Percentiles rank a stretch among this genome's conserved stretches.
Evolutionary conservation across 2,329 filamentous ascomycete species (phyloP).

Genomic region (Claviceps sorghi): DNA sequence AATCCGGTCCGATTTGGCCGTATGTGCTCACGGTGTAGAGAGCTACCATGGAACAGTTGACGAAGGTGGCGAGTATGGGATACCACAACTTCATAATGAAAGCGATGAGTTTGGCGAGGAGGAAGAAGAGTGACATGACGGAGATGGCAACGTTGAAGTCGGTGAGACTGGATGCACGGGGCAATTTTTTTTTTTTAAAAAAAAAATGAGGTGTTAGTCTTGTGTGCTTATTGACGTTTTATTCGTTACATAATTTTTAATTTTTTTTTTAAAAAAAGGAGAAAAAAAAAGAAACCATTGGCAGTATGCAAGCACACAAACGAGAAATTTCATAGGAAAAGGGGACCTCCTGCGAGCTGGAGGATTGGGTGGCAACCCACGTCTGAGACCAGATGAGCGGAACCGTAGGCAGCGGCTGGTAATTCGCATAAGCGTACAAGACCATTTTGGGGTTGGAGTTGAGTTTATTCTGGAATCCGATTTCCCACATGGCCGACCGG

Average conservation of each 20-base stretch:
- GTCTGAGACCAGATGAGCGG: slow-evolving; percentile 60
- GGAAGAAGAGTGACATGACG: slow-evolving; percentile 60
- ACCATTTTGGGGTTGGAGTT: slow-evolving; percentile 59
- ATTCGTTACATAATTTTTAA: too few species aligned
- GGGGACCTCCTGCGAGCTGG: background rate
- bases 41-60: slow-evolving; percentile 41
- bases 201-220: too few species aligned
- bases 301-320: background rate
- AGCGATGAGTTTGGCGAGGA: slow-evolving; percentile 54
- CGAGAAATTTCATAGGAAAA: background rate
- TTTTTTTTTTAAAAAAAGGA: too few species aligned
- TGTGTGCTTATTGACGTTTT: too few species aligned
- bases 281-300: too few species aligned
- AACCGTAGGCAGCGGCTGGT: slow-evolving; percentile 42
- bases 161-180: slow-evolving; percentile 40
- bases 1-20: slow-evolving; percentile 60
- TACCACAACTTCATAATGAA: slow-evolving; percentile 59
- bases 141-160: slow-evolving; percentile 65
- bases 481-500: slow-evolving; percentile 56
- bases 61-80: slow-evolving; percentile 46
- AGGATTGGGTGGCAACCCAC: slow-evolving; percentile 33
- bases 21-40: slow-evolving; percentile 54
- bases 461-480: slow-evolving; percentile 55
- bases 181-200: too few species aligned
- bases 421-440: slow-evolving; percentile 60